Percentiles rank a stretch among this genome's conserved stretches.
Conservation (phyloP, 106 monocot species). For the Hemerocallis citrina region DNA sequence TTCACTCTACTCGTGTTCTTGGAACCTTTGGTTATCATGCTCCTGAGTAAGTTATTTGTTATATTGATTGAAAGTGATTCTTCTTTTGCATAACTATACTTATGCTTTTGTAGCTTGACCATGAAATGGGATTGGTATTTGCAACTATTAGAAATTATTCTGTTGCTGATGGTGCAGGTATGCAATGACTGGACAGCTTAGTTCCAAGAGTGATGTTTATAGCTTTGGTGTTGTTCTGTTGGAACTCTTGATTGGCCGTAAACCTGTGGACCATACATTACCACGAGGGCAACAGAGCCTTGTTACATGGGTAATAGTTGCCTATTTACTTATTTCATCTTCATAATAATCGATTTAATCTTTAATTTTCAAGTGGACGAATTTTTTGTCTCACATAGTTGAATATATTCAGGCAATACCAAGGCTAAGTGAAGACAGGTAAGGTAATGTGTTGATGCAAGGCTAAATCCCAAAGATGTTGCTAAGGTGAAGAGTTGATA, state of each 20-base stretch:
- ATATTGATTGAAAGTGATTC: too few species aligned
- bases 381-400: too few species aligned
- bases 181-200: slow-evolving; percentile 94
- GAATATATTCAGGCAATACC: slow-evolving; percentile 47
- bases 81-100: too few species aligned
- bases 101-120: too few species aligned
- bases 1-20: too few species aligned
- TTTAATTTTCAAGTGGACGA: too few species aligned
- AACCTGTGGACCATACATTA: slow-evolving; percentile 85
- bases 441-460: slow-evolving; percentile 66
- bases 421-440: slow-evolving; percentile 70
- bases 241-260: slow-evolving; percentile 87
- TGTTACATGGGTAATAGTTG: slow-evolving; percentile 79
- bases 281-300: slow-evolving; percentile 92
- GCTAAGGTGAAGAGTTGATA: slow-evolving; percentile 52
- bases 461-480: slow-evolving; percentile 66
- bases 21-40: too few species aligned
- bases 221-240: slow-evolving; percentile 91
- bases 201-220: slow-evolving; percentile 85
- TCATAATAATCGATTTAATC: background rate
- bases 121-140: too few species aligned
- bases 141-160: too few species aligned
- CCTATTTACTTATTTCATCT: background rate
- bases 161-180: slow-evolving; percentile 26
- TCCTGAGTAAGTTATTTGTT: too few species aligned